Evolutionary conservation across 148 eudicot species (phyloP).

Genomic region (Rhododendron vialii): DNA sequence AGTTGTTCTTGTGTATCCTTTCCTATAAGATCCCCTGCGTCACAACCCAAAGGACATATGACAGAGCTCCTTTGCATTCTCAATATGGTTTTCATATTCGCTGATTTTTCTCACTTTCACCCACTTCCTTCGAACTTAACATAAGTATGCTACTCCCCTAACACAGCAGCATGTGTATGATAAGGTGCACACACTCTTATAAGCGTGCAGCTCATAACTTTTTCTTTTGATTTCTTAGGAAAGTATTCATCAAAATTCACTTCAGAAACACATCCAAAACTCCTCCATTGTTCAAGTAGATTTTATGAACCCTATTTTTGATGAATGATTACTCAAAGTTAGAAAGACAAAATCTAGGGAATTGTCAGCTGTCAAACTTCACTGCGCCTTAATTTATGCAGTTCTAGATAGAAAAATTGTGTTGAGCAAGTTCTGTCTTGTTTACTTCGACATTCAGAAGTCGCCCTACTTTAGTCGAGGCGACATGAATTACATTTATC

Average conservation of each 20-base stretch:
- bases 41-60: background rate
- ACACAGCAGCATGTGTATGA: background rate
- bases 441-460: background rate
- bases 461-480: background rate
- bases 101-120: background rate
- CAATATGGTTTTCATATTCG: background rate
- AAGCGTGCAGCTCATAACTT: background rate
- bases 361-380: background rate
- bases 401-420: background rate
- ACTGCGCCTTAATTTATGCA: background rate
- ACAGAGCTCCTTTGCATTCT: background rate
- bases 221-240: background rate
- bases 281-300: background rate
- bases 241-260: background rate
- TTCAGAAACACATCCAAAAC: background rate
- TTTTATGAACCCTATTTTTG: background rate
- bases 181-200: no score
- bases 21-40: background rate
- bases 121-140: background rate
- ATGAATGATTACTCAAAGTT: background rate
- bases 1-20: background rate
- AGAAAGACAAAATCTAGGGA: background rate
- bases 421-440: background rate
- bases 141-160: background rate
- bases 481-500: background rate